Conservation (phyloP, 179 eudicot species). For the Beta lomatogona region DNA sequence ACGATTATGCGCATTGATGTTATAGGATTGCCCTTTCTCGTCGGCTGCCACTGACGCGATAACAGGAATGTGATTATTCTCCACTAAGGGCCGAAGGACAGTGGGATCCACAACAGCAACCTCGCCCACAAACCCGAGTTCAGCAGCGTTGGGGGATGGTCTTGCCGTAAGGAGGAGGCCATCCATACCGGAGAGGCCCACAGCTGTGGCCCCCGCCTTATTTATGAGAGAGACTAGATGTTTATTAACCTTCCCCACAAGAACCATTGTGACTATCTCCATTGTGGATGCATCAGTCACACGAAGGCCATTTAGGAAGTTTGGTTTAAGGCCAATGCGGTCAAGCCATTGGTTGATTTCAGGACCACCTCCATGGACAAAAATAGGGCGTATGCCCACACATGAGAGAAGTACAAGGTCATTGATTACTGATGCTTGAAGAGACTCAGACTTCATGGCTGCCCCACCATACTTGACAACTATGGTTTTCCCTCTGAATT, state of each 20-base stretch:
- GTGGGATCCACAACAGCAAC: slow-evolving; percentile 71
- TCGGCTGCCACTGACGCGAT: slow-evolving; percentile 89
- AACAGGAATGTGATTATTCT: slow-evolving; percentile 67
- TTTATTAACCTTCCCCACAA: slow-evolving; percentile 85
- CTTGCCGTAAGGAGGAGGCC: slow-evolving; percentile 79
- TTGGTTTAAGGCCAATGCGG: slow-evolving; percentile 61
- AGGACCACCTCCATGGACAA: slow-evolving; percentile 93
- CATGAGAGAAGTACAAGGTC: slow-evolving; percentile 80
- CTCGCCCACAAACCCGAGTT: slow-evolving; percentile 82
- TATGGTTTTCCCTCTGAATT: slow-evolving; percentile 70
- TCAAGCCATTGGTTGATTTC: slow-evolving; percentile 80
- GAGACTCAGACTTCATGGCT: slow-evolving; percentile 78
- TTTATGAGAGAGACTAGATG: slow-evolving; percentile 70
- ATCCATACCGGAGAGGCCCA: slow-evolving; percentile 76
- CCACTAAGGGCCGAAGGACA: slow-evolving; percentile 61
- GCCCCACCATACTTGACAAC: slow-evolving; percentile 93
- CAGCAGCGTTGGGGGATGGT: slow-evolving; percentile 58
- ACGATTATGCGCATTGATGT: slow-evolving; percentile 84
- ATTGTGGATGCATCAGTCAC: slow-evolving; percentile 83
- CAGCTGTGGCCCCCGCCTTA: slow-evolving; percentile 80
- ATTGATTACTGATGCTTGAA: slow-evolving; percentile 78
- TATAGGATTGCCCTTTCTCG: slow-evolving; percentile 65
- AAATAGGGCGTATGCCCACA: slow-evolving; percentile 74
- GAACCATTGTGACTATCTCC: slow-evolving; percentile 89
- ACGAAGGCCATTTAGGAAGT: slow-evolving; percentile 74